Evolutionary conservation across 257 asterid genomes (phyloP), one percentile per base, ranked within the genome.

Genomic region (Solanum sitiens): DNA sequence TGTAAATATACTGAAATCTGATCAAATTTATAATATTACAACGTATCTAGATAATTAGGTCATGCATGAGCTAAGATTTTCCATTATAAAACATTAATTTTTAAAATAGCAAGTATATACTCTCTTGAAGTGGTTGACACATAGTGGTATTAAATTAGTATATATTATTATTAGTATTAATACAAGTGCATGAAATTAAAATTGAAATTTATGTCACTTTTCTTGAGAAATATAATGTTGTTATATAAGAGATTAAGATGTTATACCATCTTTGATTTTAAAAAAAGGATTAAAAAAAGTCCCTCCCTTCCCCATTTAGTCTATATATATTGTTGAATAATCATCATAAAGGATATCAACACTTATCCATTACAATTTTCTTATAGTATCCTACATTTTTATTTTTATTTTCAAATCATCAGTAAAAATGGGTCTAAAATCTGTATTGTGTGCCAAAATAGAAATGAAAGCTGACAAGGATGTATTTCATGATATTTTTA

Each of bases 401-500:
- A 27, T 61, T 61, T 61, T 59, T 8, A 8, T 3, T 21, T 8
- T 1, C 14, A 21, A 61, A 27, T 61, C 30, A 21, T 21, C 21
- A 8, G 68, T 61, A 61, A 61, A 21, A 21, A 61, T 70, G 75
- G 75, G 75, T 15, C 75, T 70, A 70, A 70, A 70, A 2, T 70
- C 40, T 7, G 37, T 27, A 10, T 70, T 70, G 87, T 87, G 87
- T 83, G 25, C 86, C 83, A 25, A 70, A 11, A 12, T 70, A 70
- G 75, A 70, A 70, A 3, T 70, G 75, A 70, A 70, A 11, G 23
- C 75, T 13, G 7, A 14, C 5, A 27, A 70, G 11, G 75, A 70
- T 70, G 75, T 70, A 21, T 70, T 70, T 30, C 91, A 87, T 82
- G 91, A 89, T 33, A 2, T 86, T 32, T 40, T 87, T 32, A 71